Conservation (phyloP, 371 early-diverging fungal species). For the Haplosporangium sp. region DNA sequence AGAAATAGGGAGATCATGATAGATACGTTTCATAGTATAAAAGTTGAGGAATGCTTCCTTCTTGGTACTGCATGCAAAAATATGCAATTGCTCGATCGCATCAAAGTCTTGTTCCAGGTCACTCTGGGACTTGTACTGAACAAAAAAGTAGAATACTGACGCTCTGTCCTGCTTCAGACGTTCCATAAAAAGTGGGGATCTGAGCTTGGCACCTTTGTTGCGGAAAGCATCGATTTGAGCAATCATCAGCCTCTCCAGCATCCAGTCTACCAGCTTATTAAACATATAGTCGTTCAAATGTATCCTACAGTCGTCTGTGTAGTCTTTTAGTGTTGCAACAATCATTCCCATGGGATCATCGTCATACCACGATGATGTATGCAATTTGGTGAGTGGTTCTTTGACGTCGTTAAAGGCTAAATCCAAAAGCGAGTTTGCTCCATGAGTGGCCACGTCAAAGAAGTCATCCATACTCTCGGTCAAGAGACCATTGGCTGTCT, state of each 20-base stretch:
- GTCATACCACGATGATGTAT: slow-evolving; percentile 91
- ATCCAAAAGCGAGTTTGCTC: slow-evolving; percentile 79
- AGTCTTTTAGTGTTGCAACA: slow-evolving; percentile 91
- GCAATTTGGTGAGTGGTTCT: slow-evolving; percentile 78
- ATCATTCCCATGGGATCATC: slow-evolving; percentile 82
- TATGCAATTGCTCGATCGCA: slow-evolving; percentile 80
- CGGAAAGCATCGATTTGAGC: slow-evolving; percentile 86
- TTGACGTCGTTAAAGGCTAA: slow-evolving; percentile 86
- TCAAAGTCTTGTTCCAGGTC: slow-evolving; percentile 79
- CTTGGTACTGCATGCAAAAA: slow-evolving; percentile 71
- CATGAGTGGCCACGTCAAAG: slow-evolving; percentile 80
- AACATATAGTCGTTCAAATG: slow-evolving; percentile 90
- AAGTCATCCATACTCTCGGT: slow-evolving; percentile 82
- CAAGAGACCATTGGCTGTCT: slow-evolving; percentile 67
- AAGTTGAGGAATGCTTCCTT: slow-evolving; percentile 82
- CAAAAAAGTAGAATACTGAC: slow-evolving; percentile 74
- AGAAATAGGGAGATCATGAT: slow-evolving; percentile 84
- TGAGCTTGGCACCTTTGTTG: slow-evolving; percentile 82
- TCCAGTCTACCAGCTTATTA: slow-evolving; percentile 83
- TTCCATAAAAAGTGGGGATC: slow-evolving; percentile 68
- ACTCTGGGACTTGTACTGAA: slow-evolving; percentile 68
- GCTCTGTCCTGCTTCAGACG: slow-evolving; percentile 76
- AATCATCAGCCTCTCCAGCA: slow-evolving; percentile 86
- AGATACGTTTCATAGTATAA: slow-evolving; percentile 79
- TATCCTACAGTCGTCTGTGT: slow-evolving; percentile 83